phyloP scores from a whole-genome alignment of 768 basidiomycete species.

The Podaxis mareebaensis region DNA sequence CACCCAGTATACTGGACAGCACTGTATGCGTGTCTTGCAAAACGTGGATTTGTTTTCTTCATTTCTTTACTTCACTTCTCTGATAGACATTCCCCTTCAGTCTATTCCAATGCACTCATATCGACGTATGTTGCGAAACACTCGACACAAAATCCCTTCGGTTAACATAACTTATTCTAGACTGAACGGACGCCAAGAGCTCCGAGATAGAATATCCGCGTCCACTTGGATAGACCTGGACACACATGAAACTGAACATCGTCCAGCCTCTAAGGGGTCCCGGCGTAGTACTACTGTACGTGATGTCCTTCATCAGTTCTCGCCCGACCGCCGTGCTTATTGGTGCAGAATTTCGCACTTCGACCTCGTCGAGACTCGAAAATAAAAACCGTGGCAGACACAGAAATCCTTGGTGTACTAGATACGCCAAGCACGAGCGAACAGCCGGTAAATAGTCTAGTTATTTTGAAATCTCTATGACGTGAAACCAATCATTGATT shows the following conservation, averaged over 20 bases:
- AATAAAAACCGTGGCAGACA: background rate
- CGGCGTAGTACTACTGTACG: background rate
- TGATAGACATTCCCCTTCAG: background rate
- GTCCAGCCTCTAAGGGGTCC: background rate
- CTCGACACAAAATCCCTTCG: too few relatives aligned
- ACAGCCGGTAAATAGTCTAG: background rate
- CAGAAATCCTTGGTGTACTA: background rate
- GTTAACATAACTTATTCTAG: background rate
- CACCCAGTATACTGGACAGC: conserved; percentile 1
- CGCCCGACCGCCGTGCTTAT: background rate
- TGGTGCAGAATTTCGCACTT: background rate
- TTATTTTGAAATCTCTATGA: background rate
- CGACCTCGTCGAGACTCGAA: background rate
- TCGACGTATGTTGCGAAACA: conserved; percentile 3
- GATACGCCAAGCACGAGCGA: background rate
- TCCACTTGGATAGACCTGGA: background rate
- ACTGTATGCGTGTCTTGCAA: conserved; percentile 6
- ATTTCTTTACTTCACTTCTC: background rate
- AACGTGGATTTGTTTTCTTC: background rate
- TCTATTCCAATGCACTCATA: conserved; percentile 10
- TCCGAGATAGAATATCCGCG: background rate
- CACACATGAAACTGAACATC: background rate
- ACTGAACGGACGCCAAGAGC: background rate
- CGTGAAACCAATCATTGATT: background rate
- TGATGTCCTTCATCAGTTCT: background rate